Evolutionary conservation across 768 basidiomycete genomes (phyloP), one percentile per base, ranked within the genome.

Genomic region (Phanerodontia chrysosporium): DNA sequence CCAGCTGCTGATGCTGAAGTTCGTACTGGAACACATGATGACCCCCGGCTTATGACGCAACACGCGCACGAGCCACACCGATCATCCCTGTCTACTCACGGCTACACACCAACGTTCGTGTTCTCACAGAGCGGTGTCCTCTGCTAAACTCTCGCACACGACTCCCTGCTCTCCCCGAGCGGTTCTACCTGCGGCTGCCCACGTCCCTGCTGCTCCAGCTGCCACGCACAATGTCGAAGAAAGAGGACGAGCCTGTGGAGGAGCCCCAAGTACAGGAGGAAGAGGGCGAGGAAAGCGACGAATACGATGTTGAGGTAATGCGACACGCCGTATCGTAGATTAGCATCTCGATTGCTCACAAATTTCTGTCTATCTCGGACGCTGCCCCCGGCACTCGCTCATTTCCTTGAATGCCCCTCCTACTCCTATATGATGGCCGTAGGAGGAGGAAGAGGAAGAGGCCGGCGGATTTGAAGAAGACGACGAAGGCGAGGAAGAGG

Each of bases 221-320:
- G 24, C 29, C 32, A 18, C 29, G 25, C 30, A 14, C 35, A 18
- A 61, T 61, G 60, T 56, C 61, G 25, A 62, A 62, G 45, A 62
- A 58, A 35, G 36, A 21, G 7, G 51, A 36, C 29, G 42, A 58
- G 51, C 57, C 57, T 25, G 53, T 62, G 14, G 53, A 58, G 49
- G 61, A 59, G 54, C 57, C 53, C 5, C 59, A 56, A 49, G 42
- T 58, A 21, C 55, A 59, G 27, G 62, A 55, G 4, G 57, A 62
- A 3, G 64, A 65, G 32, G 66, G 60, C 6, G 69, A 71, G 58
- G 69, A 71, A 61, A 69, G 68, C 60, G 70, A 71, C 64, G 70
- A 66, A 21, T 71, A 69, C 55, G 69, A 70, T 28, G 46, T 70
- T 25, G 66, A 65, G 61, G 64, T 64, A 24, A 42, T 16, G 62